These are phyloP conservation scores for Aciculosporium take DNA, from an alignment of 2,329 filamentous ascomycete species.

Conservation along the genomic window DNA sequence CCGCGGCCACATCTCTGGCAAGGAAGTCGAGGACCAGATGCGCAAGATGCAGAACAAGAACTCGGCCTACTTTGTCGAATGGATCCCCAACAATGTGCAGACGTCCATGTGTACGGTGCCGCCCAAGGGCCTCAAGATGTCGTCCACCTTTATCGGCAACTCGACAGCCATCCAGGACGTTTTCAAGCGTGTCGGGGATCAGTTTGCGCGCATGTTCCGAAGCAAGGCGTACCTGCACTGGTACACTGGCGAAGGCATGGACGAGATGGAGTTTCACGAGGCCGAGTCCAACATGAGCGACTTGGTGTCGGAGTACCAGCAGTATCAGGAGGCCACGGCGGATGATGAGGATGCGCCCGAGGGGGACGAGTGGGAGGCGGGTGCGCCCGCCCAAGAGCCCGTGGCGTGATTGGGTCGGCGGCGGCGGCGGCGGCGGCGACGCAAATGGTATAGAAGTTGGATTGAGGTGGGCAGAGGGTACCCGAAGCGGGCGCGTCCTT, in stretches of 20 bases:
- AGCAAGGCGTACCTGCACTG: slow-evolving; percentile 99
- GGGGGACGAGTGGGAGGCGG: slow-evolving; percentile 63
- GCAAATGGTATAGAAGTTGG: no score
- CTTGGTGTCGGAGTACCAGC: slow-evolving; percentile 97
- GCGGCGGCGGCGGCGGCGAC: not conserved
- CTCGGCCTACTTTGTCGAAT: slow-evolving; percentile 97
- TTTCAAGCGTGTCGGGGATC: slow-evolving; percentile 98
- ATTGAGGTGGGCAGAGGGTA: no score
- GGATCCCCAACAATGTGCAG: slow-evolving; percentile 99
- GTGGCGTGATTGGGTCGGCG: not conserved
- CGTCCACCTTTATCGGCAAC: slow-evolving; percentile 97
- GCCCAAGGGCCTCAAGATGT: slow-evolving; percentile 95
- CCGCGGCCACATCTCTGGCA: slow-evolving; percentile 99
- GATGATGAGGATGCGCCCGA: slow-evolving; percentile 95
- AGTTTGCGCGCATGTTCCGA: slow-evolving; percentile 99
- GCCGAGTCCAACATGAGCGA: slow-evolving; percentile 99
- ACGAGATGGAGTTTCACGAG: slow-evolving; percentile 99
- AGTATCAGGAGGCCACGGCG: slow-evolving; percentile 97
- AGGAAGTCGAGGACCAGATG: slow-evolving; percentile 99
- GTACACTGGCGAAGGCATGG: slow-evolving; percentile 99
- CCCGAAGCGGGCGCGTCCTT: no score
- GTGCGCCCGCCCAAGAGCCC: slow-evolving; percentile 52
- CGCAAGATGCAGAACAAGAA: slow-evolving; percentile 99
- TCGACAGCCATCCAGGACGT: slow-evolving; percentile 99
- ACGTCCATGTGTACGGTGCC: slow-evolving; percentile 98